Percentiles rank a stretch among this genome's conserved stretches.
Conservation (phyloP, 176 grass and related monocot genomes). For the Metroxylon sagu region DNA sequence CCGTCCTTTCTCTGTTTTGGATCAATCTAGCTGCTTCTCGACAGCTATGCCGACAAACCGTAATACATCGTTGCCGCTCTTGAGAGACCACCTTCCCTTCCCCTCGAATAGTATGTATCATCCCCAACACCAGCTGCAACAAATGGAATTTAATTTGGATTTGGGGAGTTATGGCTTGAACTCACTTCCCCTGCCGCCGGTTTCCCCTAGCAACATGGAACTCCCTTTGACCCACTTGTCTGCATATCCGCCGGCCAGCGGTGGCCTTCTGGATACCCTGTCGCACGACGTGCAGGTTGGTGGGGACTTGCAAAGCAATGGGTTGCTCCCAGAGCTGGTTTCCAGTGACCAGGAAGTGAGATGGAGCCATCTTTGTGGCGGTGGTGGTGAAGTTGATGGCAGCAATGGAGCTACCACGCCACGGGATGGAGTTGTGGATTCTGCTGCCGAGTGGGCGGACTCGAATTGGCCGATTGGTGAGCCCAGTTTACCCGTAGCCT, state of each 20-base stretch:
- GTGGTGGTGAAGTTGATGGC: not conserved
- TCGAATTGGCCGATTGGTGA: too few relatives aligned
- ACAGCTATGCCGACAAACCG: too few relatives aligned
- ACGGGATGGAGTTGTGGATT: not conserved
- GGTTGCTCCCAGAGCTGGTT: slow-evolving; percentile 35
- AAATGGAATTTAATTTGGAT: not conserved
- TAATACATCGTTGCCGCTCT: too few relatives aligned
- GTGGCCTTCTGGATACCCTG: slow-evolving; percentile 19
- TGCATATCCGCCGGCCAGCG: not conserved
- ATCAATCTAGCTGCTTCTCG: too few relatives aligned
- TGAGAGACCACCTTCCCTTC: too few relatives aligned
- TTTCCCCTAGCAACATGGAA: slow-evolving; percentile 14
- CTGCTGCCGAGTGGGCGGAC: too few relatives aligned
- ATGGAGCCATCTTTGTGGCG: not conserved
- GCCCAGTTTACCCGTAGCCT: too few relatives aligned
- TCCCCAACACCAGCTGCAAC: slow-evolving; percentile 14
- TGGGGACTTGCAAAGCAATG: slow-evolving; percentile 14
- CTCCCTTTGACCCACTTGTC: slow-evolving; percentile 40
- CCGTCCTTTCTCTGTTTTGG: too few relatives aligned
- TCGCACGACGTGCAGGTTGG: slow-evolving; percentile 12
- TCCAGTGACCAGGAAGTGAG: slow-evolving; percentile 8
- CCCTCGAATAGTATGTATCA: too few relatives aligned
- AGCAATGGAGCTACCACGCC: slow-evolving; percentile 23
- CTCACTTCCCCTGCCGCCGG: not conserved
- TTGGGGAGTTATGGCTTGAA: not conserved